phyloP scores from a whole-genome alignment of 2,329 filamentous ascomycete species.

The Aspergillus awamori region DNA sequence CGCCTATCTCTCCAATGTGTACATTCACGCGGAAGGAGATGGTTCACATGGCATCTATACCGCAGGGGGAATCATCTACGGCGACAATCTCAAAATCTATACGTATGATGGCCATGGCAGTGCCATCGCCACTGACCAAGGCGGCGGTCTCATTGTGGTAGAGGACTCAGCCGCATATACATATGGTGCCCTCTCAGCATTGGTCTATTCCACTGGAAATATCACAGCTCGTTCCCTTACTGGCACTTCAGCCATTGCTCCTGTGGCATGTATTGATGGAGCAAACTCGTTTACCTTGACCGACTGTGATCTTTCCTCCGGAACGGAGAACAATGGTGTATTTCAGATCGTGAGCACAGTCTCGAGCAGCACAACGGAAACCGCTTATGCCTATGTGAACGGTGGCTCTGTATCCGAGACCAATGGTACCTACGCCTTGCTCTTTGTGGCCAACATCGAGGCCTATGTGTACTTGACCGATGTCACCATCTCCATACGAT shows the following conservation, averaged over 20 bases:
- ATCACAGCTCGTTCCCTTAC: background rate
- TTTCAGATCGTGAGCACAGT: background rate
- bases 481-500: background rate
- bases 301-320: background rate
- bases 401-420: background rate
- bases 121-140: background rate
- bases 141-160: background rate
- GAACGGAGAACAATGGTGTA: background rate
- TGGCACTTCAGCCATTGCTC: background rate
- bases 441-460: background rate
- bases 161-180: background rate
- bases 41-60: background rate
- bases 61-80: background rate
- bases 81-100: background rate
- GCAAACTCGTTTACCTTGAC: background rate
- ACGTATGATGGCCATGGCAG: background rate
- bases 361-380: background rate
- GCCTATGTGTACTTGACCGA: background rate
- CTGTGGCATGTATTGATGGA: background rate
- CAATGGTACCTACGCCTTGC: background rate
- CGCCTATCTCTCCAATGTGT: background rate
- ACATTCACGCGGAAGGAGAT: background rate
- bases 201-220: background rate
- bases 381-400: background rate
- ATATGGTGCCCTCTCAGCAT: background rate